These are phyloP conservation scores for Teunomyces tritomae DNA, from an alignment of 805 yeast genomes.

Conservation along the genomic window DNA sequence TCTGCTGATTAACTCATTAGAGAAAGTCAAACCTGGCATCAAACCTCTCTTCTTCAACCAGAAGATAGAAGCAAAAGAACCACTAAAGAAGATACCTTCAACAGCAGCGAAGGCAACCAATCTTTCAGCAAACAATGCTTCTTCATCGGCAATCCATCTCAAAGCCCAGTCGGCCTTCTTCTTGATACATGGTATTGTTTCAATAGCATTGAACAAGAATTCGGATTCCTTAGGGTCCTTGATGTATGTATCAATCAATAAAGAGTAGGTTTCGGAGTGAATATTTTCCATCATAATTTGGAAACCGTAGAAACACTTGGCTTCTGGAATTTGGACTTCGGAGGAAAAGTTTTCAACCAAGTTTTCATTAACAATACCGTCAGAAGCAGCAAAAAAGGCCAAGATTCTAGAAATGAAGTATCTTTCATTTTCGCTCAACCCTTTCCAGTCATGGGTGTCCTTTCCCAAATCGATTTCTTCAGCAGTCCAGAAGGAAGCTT, in stretches of 20 bases:
- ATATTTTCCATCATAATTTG: conserved; percentile 99
- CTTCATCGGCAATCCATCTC: conserved; percentile 90
- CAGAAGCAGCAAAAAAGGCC: conserved; percentile 98
- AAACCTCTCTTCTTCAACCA: conserved; percentile 99
- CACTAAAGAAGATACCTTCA: conserved; percentile 97
- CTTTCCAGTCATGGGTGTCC: conserved; percentile 91
- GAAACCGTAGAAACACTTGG: conserved; percentile 98
- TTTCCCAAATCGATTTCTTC: conserved; percentile 96
- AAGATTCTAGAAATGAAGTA: conserved; percentile 88
- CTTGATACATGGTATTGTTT: conserved; percentile 92
- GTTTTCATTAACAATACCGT: conserved; percentile 97
- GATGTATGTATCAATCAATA: conserved; percentile 90
- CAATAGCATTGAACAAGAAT: conserved; percentile 90
- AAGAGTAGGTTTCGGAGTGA: conserved; percentile 95
- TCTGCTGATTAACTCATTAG: conserved; percentile 95
- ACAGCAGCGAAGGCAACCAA: conserved; percentile 98
- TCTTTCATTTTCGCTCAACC: conserved; percentile 86
- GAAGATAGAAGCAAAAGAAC: conserved; percentile 96
- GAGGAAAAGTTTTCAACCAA: conserved; percentile 96
- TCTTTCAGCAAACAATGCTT: conserved; percentile 91
- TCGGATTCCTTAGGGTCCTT: conserved; percentile 94
- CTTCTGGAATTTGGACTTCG: conserved; percentile 96
- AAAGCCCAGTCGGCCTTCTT: conserved; percentile 99
- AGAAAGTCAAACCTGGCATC: conserved; percentile 98
- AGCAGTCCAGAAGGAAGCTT: conserved; percentile 99